These are phyloP conservation scores for Gaultheria prostrata DNA, from an alignment of 148 eudicot genomes.

Conservation along the genomic window DNA sequence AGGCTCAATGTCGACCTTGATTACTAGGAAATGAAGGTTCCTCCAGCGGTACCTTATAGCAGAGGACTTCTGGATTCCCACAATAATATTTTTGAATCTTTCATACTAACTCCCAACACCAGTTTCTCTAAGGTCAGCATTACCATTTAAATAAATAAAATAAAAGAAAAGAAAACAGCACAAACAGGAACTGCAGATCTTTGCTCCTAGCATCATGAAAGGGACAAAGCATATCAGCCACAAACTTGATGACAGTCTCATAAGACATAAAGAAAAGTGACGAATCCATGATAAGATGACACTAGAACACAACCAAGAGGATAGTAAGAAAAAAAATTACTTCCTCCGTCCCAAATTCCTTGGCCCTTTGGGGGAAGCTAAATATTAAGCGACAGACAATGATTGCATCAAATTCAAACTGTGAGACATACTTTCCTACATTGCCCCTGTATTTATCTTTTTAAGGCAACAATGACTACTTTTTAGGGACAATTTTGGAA, in stretches of 20 bases:
- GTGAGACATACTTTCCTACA: no score
- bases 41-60: no score
- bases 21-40: no score
- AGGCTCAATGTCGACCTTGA: no score
- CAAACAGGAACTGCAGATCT: not conserved
- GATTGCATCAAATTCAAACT: no score
- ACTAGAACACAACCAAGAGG: not conserved
- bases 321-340: not conserved
- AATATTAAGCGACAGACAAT: no score
- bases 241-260: not conserved
- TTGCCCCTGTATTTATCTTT: no score
- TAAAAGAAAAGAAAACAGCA: not conserved
- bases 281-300: constrained; percentile 1
- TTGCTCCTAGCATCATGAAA: not conserved
- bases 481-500: no score
- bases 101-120: not conserved
- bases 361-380: no score
- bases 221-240: constrained; percentile 7
- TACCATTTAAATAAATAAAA: not conserved
- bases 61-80: no score
- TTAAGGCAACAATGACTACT: no score
- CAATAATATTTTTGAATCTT: not conserved
- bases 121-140: constrained; percentile 3
- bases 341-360: no score
- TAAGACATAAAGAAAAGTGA: not conserved